Evolutionary conservation across 768 basidiomycete genomes (phyloP).

Genomic region (Naganishia kalamii): DNA sequence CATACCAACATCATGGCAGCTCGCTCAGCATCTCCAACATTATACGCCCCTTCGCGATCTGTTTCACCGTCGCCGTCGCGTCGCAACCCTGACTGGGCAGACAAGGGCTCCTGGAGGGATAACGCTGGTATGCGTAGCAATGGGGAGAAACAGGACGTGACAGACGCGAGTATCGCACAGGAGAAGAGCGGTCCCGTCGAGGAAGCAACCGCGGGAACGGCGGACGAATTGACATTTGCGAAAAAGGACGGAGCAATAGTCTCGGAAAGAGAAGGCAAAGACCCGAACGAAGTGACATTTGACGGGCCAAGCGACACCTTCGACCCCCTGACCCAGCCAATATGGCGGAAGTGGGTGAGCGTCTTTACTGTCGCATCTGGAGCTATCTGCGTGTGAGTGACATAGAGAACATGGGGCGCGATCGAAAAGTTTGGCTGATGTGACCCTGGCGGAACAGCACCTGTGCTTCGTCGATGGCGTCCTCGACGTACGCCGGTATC

Average conservation of each 20-base stretch:
- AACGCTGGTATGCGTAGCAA: too few species aligned
- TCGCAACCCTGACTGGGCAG: neutral
- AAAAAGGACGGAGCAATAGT: neutral
- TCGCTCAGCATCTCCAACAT: neutral
- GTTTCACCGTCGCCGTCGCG: neutral
- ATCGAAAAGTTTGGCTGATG: neutral
- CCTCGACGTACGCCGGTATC: constrained; percentile 60
- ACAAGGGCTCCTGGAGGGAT: neutral
- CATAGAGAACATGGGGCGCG: neutral
- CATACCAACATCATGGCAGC: neutral
- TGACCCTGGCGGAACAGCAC: constrained; percentile 31
- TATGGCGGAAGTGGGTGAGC: constrained; percentile 34
- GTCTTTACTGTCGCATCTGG: constrained; percentile 29
- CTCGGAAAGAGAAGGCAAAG: neutral
- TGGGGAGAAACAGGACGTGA: too few species aligned
- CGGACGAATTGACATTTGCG: neutral
- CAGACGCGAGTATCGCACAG: neutral
- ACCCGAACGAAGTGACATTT: constrained; percentile 23
- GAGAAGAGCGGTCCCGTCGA: neutral
- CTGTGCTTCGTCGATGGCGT: constrained; percentile 49
- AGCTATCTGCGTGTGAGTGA: constrained; percentile 27
- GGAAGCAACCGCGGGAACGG: neutral
- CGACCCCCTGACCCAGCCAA: constrained; percentile 32
- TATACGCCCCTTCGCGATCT: neutral
- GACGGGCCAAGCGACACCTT: constrained; percentile 33